These are phyloP conservation scores for Naumovozyma baii DNA, from an alignment of 805 yeast species.

Conservation along the genomic window DNA sequence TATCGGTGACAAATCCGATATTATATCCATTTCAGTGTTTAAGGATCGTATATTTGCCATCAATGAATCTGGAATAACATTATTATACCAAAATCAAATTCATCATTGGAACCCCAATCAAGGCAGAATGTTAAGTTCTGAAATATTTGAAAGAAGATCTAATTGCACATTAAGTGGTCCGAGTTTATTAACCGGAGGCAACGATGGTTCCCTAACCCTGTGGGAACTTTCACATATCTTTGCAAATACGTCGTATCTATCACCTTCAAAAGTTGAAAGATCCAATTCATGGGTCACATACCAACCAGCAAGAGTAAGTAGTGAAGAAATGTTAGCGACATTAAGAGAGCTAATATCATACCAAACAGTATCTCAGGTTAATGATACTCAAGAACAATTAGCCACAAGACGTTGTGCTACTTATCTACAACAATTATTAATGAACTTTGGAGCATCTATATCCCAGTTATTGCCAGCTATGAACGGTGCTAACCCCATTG, in stretches of 20 bases:
- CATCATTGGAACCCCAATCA: slow-evolving; percentile 44
- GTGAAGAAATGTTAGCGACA: slow-evolving; percentile 56
- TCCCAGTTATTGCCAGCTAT: slow-evolving; percentile 63
- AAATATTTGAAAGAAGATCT: slow-evolving; percentile 33
- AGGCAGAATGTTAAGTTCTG: slow-evolving; percentile 50
- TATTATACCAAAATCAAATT: slow-evolving; percentile 36
- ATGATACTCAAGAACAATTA: slow-evolving; percentile 43
- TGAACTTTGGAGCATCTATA: slow-evolving; percentile 57
- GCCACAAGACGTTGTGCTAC: slow-evolving; percentile 85
- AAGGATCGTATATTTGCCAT: slow-evolving; percentile 26
- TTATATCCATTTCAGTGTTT: slow-evolving; percentile 38
- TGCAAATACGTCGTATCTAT: not conserved
- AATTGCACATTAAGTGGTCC: slow-evolving; percentile 25
- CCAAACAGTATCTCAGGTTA: slow-evolving; percentile 69
- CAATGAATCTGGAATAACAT: slow-evolving; percentile 36
- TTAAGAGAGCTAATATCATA: slow-evolving; percentile 54
- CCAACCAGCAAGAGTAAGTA: slow-evolving; percentile 29
- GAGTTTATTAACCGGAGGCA: slow-evolving; percentile 58
- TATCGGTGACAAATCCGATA: slow-evolving; percentile 37
- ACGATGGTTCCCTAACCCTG: slow-evolving; percentile 54
- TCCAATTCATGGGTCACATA: slow-evolving; percentile 6
- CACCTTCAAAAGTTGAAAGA: not conserved
- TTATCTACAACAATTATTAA: slow-evolving; percentile 51
- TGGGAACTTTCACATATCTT: slow-evolving; percentile 43
- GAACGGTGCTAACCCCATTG: slow-evolving; percentile 70